Base-by-base conservation (phyloP, 768 basidiomycete species). In the Piloderma croceum region DNA sequence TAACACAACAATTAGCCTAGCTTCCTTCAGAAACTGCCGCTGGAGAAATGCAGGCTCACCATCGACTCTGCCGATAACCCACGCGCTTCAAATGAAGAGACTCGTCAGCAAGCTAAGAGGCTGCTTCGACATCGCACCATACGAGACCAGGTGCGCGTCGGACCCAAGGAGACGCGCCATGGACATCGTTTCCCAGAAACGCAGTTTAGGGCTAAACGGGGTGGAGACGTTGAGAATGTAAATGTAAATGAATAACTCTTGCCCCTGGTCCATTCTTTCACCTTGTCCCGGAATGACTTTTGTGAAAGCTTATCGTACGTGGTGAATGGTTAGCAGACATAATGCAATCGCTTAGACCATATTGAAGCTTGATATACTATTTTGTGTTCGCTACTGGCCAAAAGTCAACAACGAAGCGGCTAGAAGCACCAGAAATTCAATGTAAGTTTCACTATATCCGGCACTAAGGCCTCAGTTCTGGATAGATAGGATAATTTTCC, bases 41-140 rank as follows among this genome's bases (percentile, higher is more conserved):
- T n/a, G n/a, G n/a, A n/a, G n/a, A n/a, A n/a, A n/a, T n/a, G n/a
- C n/a, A n/a, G n/a, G n/a, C n/a, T n/a, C n/a, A n/a, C 86, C 86
- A 88, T 22, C 71, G 69, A 38, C 67, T 77, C 57, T 86, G 82
- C 85, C 87, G 90, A 59, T 82, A 89, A 5, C 87, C 90, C 36
- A 77, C 81, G 18, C 72, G 70, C 0, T 73, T 81, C 47, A 92
- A 65, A 93, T 90, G 61, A 88, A 82, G 17, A 80, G 64, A 0
- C 84, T 83, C 0, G 85, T 81, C 2, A 90, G 84, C 17, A 93
- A 57, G 1, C 78, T 73, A 13, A 93, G 59, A 1, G 90, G 87
- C 38, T 82, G 71, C 55, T 84, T 90, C 1, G 90, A 84, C 90
- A 93, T 92, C 5, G 85, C 89, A 21, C 90, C 90, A 40, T 92